Conservation (phyloP, 2,329 filamentous ascomycete genomes). For the Teratosphaeria gauchensis region DNA sequence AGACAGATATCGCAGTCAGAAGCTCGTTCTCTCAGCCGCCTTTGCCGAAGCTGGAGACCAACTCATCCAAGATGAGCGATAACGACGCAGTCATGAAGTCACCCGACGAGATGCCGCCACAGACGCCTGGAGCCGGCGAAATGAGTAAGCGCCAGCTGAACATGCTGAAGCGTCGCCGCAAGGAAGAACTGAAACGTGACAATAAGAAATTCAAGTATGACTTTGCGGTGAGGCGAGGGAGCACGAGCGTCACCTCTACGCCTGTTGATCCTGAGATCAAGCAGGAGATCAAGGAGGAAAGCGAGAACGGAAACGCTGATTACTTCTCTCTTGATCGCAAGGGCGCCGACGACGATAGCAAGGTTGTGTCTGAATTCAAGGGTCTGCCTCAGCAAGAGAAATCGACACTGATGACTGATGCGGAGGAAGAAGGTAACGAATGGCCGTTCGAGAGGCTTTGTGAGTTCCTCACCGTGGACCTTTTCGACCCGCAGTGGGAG, state of each 20-base stretch:
- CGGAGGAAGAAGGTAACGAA: conserved; percentile 65
- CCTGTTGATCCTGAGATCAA: conserved; percentile 48
- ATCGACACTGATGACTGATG: conserved; percentile 71
- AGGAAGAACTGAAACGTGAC: conserved; percentile 78
- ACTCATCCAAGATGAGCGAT: conserved; percentile 33
- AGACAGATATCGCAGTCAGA: conserved; percentile 48
- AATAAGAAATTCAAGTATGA: conserved; percentile 75
- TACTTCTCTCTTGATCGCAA: conserved; percentile 85
- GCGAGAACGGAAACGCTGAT: conserved; percentile 53
- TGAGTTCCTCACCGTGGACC: conserved; percentile 84
- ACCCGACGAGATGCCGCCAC: conserved; percentile 20
- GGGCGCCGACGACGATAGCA: conserved; percentile 75
- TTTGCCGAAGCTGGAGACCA: conserved; percentile 43
- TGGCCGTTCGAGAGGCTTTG: conserved; percentile 94
- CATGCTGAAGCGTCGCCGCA: conserved; percentile 86
- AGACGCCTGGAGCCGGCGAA: conserved; percentile 29
- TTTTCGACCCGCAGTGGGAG: conserved; percentile 93
- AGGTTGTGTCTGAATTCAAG: conserved; percentile 93
- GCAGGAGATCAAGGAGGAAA: conserved; percentile 46
- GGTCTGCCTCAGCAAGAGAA: conserved; percentile 72
- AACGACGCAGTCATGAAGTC: conserved; percentile 19
- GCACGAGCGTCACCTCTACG: conserved; percentile 49
- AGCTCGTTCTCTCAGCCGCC: conserved; percentile 29
- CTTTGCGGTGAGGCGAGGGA: conserved; percentile 55
- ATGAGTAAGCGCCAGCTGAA: conserved; percentile 92